Evolutionary conservation across 2,329 filamentous ascomycete genomes (phyloP).

Genomic region (Zymoseptoria crescenta): DNA sequence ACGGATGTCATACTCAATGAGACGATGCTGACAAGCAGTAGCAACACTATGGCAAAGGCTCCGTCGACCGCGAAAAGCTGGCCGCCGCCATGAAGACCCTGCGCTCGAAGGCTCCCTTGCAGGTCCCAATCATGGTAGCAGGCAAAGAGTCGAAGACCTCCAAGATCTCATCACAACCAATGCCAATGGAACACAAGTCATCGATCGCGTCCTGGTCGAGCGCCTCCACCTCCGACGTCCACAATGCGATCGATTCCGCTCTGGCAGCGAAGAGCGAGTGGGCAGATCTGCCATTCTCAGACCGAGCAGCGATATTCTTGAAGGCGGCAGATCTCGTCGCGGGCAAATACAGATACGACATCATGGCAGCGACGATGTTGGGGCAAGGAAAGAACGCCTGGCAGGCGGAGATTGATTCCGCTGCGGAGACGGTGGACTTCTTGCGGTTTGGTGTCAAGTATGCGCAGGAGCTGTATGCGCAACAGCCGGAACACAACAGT

Average conservation of each 20-base stretch:
- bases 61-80: slow-evolving; percentile 68
- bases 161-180: slow-evolving; percentile 61
- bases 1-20: not conserved
- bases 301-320: slow-evolving; percentile 85
- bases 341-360: slow-evolving; percentile 86
- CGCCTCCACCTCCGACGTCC: slow-evolving; percentile 68
- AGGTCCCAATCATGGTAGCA: slow-evolving; percentile 75
- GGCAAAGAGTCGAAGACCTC: slow-evolving; percentile 59
- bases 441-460: slow-evolving; percentile 84
- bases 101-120: slow-evolving; percentile 60
- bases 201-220: slow-evolving; percentile 78
- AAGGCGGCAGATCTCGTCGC: slow-evolving; percentile 87
- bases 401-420: slow-evolving; percentile 94
- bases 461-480: slow-evolving; percentile 78
- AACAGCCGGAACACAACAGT: slow-evolving; percentile 76
- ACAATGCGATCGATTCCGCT: slow-evolving; percentile 69
- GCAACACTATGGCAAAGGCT: slow-evolving; percentile 85
- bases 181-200: slow-evolving; percentile 72
- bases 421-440: slow-evolving; percentile 86
- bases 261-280: slow-evolving; percentile 77
- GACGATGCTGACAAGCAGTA: slow-evolving; percentile 33
- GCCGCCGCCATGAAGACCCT: slow-evolving; percentile 63
- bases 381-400: slow-evolving; percentile 96
- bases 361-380: slow-evolving; percentile 91
- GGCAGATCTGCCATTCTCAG: slow-evolving; percentile 81